A percentile compares a stretch with the other conserved stretches of the same genome.
These are phyloP conservation scores for Trichoderma koningii DNA, from an alignment of 2,329 filamentous ascomycete species.

Conservation along the genomic window DNA sequence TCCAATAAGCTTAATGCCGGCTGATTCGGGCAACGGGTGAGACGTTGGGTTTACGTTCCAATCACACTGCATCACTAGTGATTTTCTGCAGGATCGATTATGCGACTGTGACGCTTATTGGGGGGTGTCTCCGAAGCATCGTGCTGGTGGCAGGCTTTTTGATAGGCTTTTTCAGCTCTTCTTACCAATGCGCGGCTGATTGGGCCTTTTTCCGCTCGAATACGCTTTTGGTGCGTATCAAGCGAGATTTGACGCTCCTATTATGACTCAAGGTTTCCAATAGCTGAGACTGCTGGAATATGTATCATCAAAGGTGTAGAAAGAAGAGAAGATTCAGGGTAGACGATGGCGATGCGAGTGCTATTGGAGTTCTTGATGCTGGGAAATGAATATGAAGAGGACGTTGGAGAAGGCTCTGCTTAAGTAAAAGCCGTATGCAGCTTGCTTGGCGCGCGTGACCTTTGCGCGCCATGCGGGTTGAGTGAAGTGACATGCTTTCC, in stretches of 20 bases:
- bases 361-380: neutral
- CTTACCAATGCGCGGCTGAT: neutral
- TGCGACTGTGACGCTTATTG: neutral
- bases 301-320: neutral
- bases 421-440: conserved; percentile 13
- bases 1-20: conserved; percentile 13
- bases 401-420: neutral
- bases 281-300: neutral
- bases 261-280: neutral
- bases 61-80: conserved; percentile 8
- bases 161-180: neutral
- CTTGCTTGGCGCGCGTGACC: conserved; percentile 21
- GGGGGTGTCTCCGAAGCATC: neutral
- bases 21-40: neutral
- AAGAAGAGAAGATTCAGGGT: too few relatives aligned
- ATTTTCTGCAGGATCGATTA: neutral
- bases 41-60: neutral
- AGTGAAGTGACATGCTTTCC: neutral
- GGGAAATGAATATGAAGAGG: neutral
- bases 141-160: neutral
- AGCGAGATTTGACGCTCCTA: neutral
- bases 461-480: conserved; percentile 1
- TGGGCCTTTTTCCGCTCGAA: neutral
- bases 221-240: neutral
- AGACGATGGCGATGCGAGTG: neutral